phyloP scores from a whole-genome alignment of 805 yeast genomes.

The Phaffomyces opuntiae region DNA sequence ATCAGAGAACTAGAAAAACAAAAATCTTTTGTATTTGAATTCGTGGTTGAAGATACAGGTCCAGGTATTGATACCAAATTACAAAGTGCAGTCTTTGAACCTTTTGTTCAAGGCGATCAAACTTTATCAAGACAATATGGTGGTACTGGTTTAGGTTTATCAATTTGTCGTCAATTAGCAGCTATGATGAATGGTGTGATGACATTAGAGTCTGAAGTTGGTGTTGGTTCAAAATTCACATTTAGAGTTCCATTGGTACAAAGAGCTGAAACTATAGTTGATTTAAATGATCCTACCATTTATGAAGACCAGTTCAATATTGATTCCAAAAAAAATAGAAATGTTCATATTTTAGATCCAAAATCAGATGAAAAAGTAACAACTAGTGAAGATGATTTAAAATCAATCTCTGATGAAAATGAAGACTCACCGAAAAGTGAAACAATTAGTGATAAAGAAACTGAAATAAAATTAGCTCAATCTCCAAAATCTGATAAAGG shows the following conservation, averaged over 20 bases:
- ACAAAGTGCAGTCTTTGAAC: conserved; percentile 85
- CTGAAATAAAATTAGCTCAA: background rate
- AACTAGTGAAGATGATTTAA: background rate
- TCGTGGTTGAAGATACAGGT: conserved; percentile 84
- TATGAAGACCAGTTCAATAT: conserved; percentile 67
- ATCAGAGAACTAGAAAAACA: conserved; percentile 17
- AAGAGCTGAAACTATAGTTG: conserved; percentile 26
- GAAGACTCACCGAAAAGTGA: background rate
- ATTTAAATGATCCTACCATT: conserved; percentile 29
- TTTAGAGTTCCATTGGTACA: conserved; percentile 75
- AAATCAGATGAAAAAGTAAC: background rate
- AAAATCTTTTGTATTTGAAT: conserved; percentile 39
- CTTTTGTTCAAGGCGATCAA: conserved; percentile 96
- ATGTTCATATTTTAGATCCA: conserved; percentile 29
- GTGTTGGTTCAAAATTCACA: conserved; percentile 78
- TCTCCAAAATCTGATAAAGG: background rate
- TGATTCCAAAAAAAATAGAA: conserved; percentile 43
- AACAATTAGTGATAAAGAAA: background rate
- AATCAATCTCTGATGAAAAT: background rate
- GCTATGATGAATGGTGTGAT: conserved; percentile 86
- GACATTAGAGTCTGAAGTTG: conserved; percentile 63
- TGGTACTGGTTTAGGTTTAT: conserved; percentile 91
- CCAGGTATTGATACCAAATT: conserved; percentile 85
- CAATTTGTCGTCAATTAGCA: conserved; percentile 86
- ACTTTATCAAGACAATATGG: conserved; percentile 86